Conservation (phyloP, 2,329 filamentous ascomycete genomes). For the Neobulgaria alba region DNA sequence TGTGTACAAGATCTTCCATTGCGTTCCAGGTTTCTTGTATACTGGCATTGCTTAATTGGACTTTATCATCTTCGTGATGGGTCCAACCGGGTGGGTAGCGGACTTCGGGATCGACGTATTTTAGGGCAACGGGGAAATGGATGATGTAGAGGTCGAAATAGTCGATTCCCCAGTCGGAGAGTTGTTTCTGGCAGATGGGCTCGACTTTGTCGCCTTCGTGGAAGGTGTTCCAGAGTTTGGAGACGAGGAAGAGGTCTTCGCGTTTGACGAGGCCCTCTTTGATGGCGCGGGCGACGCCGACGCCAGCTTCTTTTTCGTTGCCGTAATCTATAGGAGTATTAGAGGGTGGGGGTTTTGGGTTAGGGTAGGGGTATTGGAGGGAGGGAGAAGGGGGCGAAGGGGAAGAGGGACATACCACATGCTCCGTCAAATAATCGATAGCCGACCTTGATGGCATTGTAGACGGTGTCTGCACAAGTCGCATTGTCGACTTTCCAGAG, state of each 20-base stretch:
- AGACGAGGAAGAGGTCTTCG: slow-evolving; percentile 83
- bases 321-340: slow-evolving; percentile 58
- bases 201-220: slow-evolving; percentile 72
- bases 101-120: slow-evolving; percentile 72
- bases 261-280: slow-evolving; percentile 74
- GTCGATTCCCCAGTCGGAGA: slow-evolving; percentile 74
- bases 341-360: too few species aligned
- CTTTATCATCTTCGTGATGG: slow-evolving; percentile 52
- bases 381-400: neutral
- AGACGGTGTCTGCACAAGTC: slow-evolving; percentile 56
- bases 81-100: slow-evolving; percentile 76
- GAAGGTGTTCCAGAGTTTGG: slow-evolving; percentile 91
- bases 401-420: slow-evolving; percentile 35
- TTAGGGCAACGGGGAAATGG: slow-evolving; percentile 81
- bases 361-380: too few species aligned
- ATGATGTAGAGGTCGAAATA: slow-evolving; percentile 88
- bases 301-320: slow-evolving; percentile 70
- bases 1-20: slow-evolving; percentile 66
- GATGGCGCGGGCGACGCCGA: slow-evolving; percentile 72
- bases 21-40: slow-evolving; percentile 78
- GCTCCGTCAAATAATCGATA: slow-evolving; percentile 54
- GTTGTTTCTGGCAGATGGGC: slow-evolving; percentile 67
- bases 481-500: slow-evolving; percentile 63
- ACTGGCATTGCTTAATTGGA: slow-evolving; percentile 57
- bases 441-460: slow-evolving; percentile 54